phyloP scores from a whole-genome alignment of 352 stramenopile genomes.

The Phytopythium delawarense region DNA sequence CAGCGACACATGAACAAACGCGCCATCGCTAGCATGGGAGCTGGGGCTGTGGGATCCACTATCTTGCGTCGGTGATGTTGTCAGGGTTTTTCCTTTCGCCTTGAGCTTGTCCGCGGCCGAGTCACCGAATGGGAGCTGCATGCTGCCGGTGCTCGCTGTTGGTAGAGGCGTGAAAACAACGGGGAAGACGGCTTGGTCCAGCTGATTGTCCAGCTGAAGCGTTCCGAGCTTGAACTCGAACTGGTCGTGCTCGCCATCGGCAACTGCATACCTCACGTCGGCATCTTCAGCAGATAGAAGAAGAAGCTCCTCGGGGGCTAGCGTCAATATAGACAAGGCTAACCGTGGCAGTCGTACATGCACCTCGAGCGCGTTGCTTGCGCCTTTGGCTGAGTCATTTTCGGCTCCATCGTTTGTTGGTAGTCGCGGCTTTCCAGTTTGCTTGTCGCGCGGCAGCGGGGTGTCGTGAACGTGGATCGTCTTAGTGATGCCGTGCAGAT shows the following conservation, averaged over 20 bases:
- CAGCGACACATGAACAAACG: conserved; percentile 78
- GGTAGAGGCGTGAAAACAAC: conserved; percentile 77
- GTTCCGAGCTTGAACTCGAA: conserved; percentile 79
- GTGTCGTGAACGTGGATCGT: conserved; percentile 75
- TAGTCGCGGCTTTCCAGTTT: conserved; percentile 50
- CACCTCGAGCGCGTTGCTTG: conserved; percentile 52
- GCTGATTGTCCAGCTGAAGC: conserved; percentile 84
- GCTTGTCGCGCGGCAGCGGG: conserved; percentile 51
- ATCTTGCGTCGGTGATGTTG: not conserved
- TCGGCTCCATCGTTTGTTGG: conserved; percentile 10
- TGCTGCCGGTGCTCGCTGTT: conserved; percentile 14
- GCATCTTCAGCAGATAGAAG: conserved; percentile 67
- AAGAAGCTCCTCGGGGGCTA: conserved; percentile 63
- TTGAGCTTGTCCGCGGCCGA: conserved; percentile 15
- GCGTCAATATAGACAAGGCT: conserved; percentile 75
- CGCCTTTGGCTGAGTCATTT: conserved; percentile 14
- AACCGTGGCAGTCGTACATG: conserved; percentile 57
- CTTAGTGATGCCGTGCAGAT: conserved; percentile 80
- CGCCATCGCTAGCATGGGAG: conserved; percentile 7
- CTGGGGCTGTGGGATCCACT: not conserved
- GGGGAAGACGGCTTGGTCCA: conserved; percentile 67
- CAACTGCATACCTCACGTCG: conserved; percentile 61
- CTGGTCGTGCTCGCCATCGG: conserved; percentile 70
- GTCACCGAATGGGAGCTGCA: conserved; percentile 4
- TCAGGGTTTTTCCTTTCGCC: not conserved